Evolutionary conservation across 2,329 filamentous ascomycete genomes (phyloP), one percentile per base, ranked within the genome.

Genomic region (Trichoderma harzianum): DNA sequence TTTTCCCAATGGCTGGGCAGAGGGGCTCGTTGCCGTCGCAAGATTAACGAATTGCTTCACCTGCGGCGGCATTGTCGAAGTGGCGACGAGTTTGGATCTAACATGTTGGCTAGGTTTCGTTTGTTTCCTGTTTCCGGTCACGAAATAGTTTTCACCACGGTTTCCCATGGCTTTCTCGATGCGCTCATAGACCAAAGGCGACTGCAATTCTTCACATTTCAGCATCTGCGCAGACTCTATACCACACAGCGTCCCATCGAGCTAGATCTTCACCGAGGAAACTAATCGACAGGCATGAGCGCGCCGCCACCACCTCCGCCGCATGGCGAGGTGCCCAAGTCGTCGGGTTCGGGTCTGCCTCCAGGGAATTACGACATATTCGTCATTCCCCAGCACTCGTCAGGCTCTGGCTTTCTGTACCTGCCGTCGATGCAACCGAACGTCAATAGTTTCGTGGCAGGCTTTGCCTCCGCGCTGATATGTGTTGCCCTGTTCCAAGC

Each of bases 301-400:
- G 62, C 69, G 76, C 92, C 92, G 74, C 94, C 94, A 75, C 94
- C 93, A 76, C 93, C 93, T 75, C 94, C 94, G 79, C 94, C 93
- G 74, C 94, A 97, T 83, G 94, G 94, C 82, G 87, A 90, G 78
- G 91, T 90, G 76, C 92, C 93, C 64, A 91, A 91, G 80, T 86
- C 36, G 36, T 43, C 36, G 36, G 34, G 34, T 7, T 43, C 85
- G 18, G 92, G 92, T 71, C 85, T 98, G 62, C 95, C 95, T 3
- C 87, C 92, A 1, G 95, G 95, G 70, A 97, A 96, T 80, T 98
- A 97, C 82, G 95, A 98, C 84, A 97, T 98, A 79, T 98, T 98
- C 84, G 92, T 98, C 80, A 95, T 98, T 78, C 95, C 95, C 8
- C 93, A 95, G 61, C 94, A 97, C 81, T 95, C 94, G 12, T 88